Conservation (phyloP, 2,329 filamentous ascomycete species). For the Alternaria brassicicola region DNA sequence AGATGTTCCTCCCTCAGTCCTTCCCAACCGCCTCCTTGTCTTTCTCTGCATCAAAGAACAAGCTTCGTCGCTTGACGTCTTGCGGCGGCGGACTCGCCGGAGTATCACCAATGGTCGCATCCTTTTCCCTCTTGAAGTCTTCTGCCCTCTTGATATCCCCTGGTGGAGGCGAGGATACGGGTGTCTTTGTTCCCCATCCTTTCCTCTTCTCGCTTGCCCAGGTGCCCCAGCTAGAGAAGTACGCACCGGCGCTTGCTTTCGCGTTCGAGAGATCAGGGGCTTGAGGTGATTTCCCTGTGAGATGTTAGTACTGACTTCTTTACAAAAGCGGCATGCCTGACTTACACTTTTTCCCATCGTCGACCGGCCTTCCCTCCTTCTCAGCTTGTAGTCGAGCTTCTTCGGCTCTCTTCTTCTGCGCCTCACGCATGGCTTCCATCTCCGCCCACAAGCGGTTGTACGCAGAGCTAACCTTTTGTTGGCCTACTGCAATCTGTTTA, state of each 20-base stretch:
- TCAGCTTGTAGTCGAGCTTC: conserved; percentile 56
- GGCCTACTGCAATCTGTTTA: conserved; percentile 85
- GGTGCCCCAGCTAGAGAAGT: conserved; percentile 66
- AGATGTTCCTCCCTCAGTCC: background rate
- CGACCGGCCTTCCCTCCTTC: conserved; percentile 29
- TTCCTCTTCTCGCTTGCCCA: conserved; percentile 77
- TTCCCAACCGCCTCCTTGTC: background rate
- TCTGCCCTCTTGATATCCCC: conserved; percentile 38
- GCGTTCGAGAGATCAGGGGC: conserved; percentile 59
- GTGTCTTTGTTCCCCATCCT: conserved; percentile 40
- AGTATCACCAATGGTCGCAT: conserved; percentile 5
- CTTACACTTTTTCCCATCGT: conserved; percentile 34
- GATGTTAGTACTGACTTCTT: conserved; percentile 1
- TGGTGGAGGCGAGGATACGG: conserved; percentile 28
- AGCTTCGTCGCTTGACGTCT: conserved; percentile 18
- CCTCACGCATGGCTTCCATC: conserved; percentile 80
- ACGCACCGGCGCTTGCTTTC: conserved; percentile 65
- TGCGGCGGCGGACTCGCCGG: background rate
- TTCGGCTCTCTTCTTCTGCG: conserved; percentile 68
- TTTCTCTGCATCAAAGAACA: conserved; percentile 30
- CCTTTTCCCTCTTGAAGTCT: conserved; percentile 33
- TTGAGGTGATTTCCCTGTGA: conserved; percentile 36
- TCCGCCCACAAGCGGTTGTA: conserved; percentile 91
- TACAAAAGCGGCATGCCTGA: background rate
- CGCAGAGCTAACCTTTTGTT: conserved; percentile 83